Conservation (phyloP, 257 asterid genomes). For the Oldenlandia corymbosa region DNA sequence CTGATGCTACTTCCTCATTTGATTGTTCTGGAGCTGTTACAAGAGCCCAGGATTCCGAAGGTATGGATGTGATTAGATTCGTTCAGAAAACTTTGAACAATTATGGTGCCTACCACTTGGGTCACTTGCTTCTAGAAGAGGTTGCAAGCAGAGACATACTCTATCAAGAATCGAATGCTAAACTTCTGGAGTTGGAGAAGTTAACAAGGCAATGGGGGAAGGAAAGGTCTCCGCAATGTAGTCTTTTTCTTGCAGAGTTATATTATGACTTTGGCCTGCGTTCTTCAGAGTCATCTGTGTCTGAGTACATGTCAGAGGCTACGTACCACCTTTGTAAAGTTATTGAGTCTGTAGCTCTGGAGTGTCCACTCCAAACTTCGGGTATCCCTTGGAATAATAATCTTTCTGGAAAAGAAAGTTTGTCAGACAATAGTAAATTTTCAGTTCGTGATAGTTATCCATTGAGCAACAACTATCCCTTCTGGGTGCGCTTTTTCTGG, state of each 20-base stretch:
- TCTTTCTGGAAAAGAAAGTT: constrained; percentile 25
- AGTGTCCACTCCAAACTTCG: constrained; percentile 42
- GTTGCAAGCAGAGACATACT: constrained; percentile 47
- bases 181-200: constrained; percentile 83
- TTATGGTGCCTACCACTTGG: constrained; percentile 73
- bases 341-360: constrained; percentile 70
- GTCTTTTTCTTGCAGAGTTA: constrained; percentile 85
- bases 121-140: constrained; percentile 82
- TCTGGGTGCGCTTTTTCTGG: constrained; percentile 95
- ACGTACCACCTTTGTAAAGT: constrained; percentile 86
- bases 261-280: constrained; percentile 74
- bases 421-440: constrained; percentile 30
- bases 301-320: constrained; percentile 64
- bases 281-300: constrained; percentile 41
- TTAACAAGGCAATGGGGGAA: constrained; percentile 71
- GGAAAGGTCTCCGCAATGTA: constrained; percentile 77
- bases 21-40: constrained; percentile 32
- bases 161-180: constrained; percentile 49
- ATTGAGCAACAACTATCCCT: constrained; percentile 43
- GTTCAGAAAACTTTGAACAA: constrained; percentile 48
- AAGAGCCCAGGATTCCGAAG: constrained; percentile 47
- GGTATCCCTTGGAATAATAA: constrained; percentile 30
- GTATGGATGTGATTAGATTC: constrained; percentile 55
- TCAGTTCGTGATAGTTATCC: constrained; percentile 28
- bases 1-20: constrained; percentile 29